Conservation (phyloP, 2,329 filamentous ascomycete genomes). For the Alternaria solani region DNA sequence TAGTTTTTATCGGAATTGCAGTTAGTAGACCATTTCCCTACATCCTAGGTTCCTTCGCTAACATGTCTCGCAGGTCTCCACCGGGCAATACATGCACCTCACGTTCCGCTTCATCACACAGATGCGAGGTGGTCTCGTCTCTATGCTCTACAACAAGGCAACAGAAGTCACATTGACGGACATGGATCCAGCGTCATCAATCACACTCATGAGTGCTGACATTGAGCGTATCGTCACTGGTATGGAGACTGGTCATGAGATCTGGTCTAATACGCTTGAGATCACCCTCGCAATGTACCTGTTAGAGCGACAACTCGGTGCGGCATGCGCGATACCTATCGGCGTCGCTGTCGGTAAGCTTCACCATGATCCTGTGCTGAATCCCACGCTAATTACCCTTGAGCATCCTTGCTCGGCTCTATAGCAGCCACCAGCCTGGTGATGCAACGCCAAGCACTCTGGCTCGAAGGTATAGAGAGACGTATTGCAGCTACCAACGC, state of each 20-base stretch:
- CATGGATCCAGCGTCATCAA: slow-evolving; percentile 40
- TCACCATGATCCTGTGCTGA: neutral
- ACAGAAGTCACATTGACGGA: slow-evolving; percentile 38
- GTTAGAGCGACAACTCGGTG: slow-evolving; percentile 57
- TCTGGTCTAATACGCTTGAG: slow-evolving; percentile 52
- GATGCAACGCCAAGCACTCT: slow-evolving; percentile 47
- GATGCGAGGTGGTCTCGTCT: slow-evolving; percentile 48
- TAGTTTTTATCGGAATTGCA: slow-evolving; percentile 48
- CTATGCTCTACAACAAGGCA: slow-evolving; percentile 48
- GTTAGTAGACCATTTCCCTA: slow-evolving; percentile 26
- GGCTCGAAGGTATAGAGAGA: slow-evolving; percentile 56
- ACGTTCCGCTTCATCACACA: slow-evolving; percentile 48
- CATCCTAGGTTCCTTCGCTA: slow-evolving; percentile 17
- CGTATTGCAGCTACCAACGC: slow-evolving; percentile 54
- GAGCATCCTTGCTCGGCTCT: slow-evolving; percentile 38
- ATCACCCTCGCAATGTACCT: slow-evolving; percentile 58
- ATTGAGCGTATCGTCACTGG: slow-evolving; percentile 47
- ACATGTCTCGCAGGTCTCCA: slow-evolving; percentile 36
- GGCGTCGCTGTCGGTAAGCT: slow-evolving; percentile 51
- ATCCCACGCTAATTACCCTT: neutral
- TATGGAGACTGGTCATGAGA: slow-evolving; percentile 47
- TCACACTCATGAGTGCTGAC: slow-evolving; percentile 50
- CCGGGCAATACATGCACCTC: slow-evolving; percentile 46
- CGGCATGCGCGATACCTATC: slow-evolving; percentile 59
- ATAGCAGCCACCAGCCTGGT: slow-evolving; percentile 41